A percentile compares a stretch with the other conserved stretches of the same genome.
Conservation (phyloP, 106 monocot species). For the Dioscorea zingiberensis region DNA sequence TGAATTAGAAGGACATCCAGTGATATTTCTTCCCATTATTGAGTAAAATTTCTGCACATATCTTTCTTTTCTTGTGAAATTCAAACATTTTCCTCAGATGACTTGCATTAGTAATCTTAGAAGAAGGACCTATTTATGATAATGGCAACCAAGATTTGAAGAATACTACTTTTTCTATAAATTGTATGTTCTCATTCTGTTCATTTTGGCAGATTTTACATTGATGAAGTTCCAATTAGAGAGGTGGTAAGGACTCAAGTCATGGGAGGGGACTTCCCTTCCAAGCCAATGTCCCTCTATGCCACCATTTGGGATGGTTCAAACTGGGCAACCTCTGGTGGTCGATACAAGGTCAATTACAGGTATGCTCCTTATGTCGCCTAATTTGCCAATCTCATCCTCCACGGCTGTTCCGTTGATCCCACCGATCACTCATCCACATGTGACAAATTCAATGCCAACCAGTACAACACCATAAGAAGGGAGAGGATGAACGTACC, state of each 20-base stretch:
- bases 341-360: slow-evolving; percentile 61
- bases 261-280: slow-evolving; percentile 45
- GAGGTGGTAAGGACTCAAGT: slow-evolving; percentile 31
- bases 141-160: too few relatives aligned
- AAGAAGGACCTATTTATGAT: too few relatives aligned
- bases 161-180: too few relatives aligned
- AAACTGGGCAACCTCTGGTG: slow-evolving; percentile 63
- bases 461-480: background rate
- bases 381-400: slow-evolving; percentile 45
- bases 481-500: too few relatives aligned
- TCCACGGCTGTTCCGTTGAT: slow-evolving; percentile 36
- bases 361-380: slow-evolving; percentile 52
- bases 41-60: too few relatives aligned
- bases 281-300: slow-evolving; percentile 73
- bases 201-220: slow-evolving; percentile 4
- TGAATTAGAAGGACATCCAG: too few relatives aligned
- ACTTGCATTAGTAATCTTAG: too few relatives aligned
- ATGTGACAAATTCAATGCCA: background rate
- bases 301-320: too few relatives aligned
- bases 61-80: too few relatives aligned
- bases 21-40: too few relatives aligned
- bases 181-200: background rate
- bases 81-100: too few relatives aligned
- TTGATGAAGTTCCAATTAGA: slow-evolving; percentile 45
- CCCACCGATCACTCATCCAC: slow-evolving; percentile 15